Conservation (phyloP, 177 flowering plant species). For the Vitis hybrid region DNA sequence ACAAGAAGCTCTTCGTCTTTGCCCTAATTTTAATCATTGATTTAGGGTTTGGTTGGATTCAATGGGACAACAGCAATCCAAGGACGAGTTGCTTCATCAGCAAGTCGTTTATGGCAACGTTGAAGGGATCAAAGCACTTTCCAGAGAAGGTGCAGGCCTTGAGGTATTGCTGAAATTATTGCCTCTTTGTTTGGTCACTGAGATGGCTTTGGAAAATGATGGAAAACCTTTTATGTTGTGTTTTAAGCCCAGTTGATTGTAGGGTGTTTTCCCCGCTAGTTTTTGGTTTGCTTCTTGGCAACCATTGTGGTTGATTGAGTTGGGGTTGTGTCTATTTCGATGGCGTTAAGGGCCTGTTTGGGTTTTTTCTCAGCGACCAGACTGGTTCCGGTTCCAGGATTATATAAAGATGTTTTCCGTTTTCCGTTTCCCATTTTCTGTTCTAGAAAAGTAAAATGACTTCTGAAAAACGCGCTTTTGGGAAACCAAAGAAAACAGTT, state of each 20-base stretch:
- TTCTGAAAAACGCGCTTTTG: too few relatives aligned
- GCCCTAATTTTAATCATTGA: neutral
- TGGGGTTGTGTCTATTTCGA: too few relatives aligned
- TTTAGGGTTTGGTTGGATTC: neutral
- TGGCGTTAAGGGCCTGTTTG: too few relatives aligned
- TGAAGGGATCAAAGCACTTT: slow-evolving; percentile 72
- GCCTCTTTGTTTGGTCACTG: neutral
- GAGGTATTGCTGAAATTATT: slow-evolving; percentile 48
- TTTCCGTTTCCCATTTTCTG: too few relatives aligned
- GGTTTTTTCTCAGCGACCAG: too few relatives aligned
- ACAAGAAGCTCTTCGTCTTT: neutral
- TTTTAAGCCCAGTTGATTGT: too few relatives aligned
- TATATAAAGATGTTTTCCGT: too few relatives aligned
- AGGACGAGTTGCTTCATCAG: slow-evolving; percentile 76
- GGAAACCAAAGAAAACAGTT: neutral
- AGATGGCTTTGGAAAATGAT: neutral
- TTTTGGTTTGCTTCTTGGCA: too few relatives aligned
- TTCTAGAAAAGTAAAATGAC: too few relatives aligned
- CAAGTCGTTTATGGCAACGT: slow-evolving; percentile 70
- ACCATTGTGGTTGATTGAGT: too few relatives aligned
- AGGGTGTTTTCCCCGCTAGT: too few relatives aligned
- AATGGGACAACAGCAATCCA: slow-evolving; percentile 90
- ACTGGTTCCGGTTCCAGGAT: too few relatives aligned
- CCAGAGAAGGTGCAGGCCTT: slow-evolving; percentile 78
- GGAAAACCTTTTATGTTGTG: neutral